Evolutionary conservation across 495 filamentous ascomycete genomes (phyloP), one percentile per base, ranked within the genome.

Genomic region (Neurospora discreta): DNA sequence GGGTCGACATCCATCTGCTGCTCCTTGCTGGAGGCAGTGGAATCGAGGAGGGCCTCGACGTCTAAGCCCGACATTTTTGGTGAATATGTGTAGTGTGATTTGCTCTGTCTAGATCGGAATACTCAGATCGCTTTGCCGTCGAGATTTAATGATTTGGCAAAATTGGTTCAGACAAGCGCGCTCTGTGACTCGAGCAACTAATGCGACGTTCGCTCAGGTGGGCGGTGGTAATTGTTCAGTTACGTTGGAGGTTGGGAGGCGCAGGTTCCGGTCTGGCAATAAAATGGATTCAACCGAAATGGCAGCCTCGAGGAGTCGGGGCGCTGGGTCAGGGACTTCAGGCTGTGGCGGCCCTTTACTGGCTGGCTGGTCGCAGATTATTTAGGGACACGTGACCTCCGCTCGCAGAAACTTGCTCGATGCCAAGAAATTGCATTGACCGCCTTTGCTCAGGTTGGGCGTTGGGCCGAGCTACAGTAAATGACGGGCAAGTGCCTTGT

Each of bases 11-110:
- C 52, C 52, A 65, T 65, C 65, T 71, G 74, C 75, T 79, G 79
- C 52, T 88, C 83, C 74, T 89, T 88, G 69, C 77, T 75, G 67
- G 85, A 83, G 52, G 52, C 94, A 75, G 94, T 94, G 41, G 92
- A 93, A 83, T 97, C 94, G 77, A 97, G 88, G 73, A 97, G 90
- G 77, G 94, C 94, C 87, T 97, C 94, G 76, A 97, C 93, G 80
- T 97, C 93, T 78, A 96, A 86, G 82, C 90, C 91, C 80, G 94
- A 95, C 94, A 97, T 97, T 75, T 71, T 78, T 65, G 7, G 33
- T 18, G 23, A 13, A 65, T 69, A 16, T 33, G 38, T n/a, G 18
- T 8, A 38, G 38, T 36, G 33, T 36, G 67, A 13, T 38, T 58
- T 5, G 20, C 20, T 23, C 20, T 15, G 52, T 33, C 52, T 60